A percentile compares a stretch with the other conserved stretches of the same genome.
Conservation (phyloP, 139 green algal genomes). For the Chlamydomonas eustigma region DNA sequence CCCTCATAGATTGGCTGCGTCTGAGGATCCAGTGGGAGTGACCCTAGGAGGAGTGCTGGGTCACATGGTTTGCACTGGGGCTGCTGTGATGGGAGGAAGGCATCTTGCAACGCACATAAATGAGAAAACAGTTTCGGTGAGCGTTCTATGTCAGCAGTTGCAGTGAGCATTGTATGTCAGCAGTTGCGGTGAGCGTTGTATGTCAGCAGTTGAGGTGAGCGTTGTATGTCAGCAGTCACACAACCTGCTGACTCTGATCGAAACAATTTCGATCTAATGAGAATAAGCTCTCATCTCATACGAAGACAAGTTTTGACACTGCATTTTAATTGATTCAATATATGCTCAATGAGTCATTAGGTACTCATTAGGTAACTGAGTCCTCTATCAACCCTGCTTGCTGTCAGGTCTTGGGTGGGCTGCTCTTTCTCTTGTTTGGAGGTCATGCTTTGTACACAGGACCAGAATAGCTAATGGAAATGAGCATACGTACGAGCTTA, state of each 20-base stretch:
- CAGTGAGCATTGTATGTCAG: neutral
- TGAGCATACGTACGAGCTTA: too few species aligned
- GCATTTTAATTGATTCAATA: neutral
- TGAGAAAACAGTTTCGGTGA: constrained; percentile 73
- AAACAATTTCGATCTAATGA: neutral
- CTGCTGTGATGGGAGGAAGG: constrained; percentile 89
- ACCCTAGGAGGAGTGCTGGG: constrained; percentile 89
- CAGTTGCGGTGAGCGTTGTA: neutral
- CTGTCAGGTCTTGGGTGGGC: constrained; percentile 58
- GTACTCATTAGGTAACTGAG: neutral
- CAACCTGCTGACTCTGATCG: neutral
- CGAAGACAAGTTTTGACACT: neutral
- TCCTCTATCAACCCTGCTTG: neutral
- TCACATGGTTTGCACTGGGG: constrained; percentile 88
- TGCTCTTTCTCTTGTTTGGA: constrained; percentile 44
- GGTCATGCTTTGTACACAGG: constrained; percentile 72
- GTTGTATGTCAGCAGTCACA: neutral
- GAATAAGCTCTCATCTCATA: neutral
- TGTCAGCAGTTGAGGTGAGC: neutral
- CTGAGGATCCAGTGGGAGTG: constrained; percentile 86
- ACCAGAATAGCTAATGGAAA: constrained; percentile 16
- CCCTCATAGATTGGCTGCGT: constrained; percentile 69
- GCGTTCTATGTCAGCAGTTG: neutral
- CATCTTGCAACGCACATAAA: constrained; percentile 89
- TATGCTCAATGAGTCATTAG: neutral